Evolutionary conservation across 345 rosid genomes (phyloP).

Genomic region (Mangifera indica): DNA sequence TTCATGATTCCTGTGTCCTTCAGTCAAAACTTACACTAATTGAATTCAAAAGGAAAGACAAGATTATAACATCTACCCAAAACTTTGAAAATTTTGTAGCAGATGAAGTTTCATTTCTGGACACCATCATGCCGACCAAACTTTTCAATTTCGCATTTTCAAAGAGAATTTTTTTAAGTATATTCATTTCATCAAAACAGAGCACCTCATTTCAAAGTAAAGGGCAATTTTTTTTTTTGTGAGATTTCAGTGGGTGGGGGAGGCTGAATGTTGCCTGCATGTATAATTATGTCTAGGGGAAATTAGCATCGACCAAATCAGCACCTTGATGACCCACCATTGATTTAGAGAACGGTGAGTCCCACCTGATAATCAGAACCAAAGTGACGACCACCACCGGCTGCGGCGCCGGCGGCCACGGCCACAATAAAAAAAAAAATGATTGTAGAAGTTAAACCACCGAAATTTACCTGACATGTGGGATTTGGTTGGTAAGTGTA

Average conservation of each 20-base stretch:
- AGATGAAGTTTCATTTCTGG: conserved; percentile 1
- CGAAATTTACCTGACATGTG: neutral
- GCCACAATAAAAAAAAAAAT: no score
- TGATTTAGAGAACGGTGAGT: conserved; percentile 23
- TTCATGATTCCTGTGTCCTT: conserved; percentile 19
- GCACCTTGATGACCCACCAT: conserved; percentile 24
- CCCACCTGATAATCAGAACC: conserved; percentile 22
- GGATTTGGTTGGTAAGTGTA: conserved; percentile 16
- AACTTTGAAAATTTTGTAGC: conserved; percentile 20
- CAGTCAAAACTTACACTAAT: conserved; percentile 26
- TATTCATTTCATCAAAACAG: neutral
- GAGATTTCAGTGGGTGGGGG: conserved; percentile 8
- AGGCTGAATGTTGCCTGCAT: conserved; percentile 12
- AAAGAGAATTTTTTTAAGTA: no score
- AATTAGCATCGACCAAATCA: conserved; percentile 9
- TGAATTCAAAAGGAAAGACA: conserved; percentile 16
- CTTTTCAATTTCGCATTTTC: neutral
- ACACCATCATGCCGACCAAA: conserved; percentile 12
- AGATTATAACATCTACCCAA: conserved; percentile 11
- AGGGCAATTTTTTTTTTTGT: conserved; percentile 1
- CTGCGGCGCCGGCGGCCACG: no score
- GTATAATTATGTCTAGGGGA: conserved; percentile 25
- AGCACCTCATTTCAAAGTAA: neutral
- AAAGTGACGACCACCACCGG: neutral
- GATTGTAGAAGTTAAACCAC: no score